Base-by-base conservation (phyloP, 495 filamentous ascomycete genomes). In the Aspergillus saccharolyticus region DNA sequence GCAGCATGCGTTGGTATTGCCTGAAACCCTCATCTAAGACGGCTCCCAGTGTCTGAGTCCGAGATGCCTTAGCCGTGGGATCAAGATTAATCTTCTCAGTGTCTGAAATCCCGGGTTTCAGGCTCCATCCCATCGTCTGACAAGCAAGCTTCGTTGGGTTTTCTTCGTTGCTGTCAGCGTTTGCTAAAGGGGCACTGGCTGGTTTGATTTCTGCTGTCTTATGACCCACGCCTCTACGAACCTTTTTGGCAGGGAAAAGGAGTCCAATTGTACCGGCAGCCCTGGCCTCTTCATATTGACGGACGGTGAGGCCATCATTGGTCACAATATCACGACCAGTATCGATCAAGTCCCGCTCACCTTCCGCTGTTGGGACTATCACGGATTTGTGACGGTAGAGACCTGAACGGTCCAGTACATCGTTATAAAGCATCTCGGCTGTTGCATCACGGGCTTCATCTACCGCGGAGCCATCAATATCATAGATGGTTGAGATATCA, bases 401-500 rank as follows among this genome's bases (percentile, higher is more conserved):
- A 60, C 91, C 93, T 21, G 92, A 89, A 45, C 93, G 83, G 60
- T 97, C 94, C 10, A 97, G 81, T 19, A 95, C 85, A 68, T 97
- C 90, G 59, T 96, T 96, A 76, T 91, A 97, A 0, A 99, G 80
- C 47, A 86, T 89, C 65, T 97, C 90, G 20, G 90, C 89, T 66
- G 89, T 83, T 44, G 80, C 80, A 72, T 99, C 94, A 56, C 85
- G 85, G n/a, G 80, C 74, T 55, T 88, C 82, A 60, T 96, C 82
- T 17, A 97, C 90, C 0, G 88, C 76, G 39, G 82, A 82, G 28
- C 94, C 94, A 65, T 94, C 89, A 50, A 83, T 79, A 71, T 99
- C 94, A 71, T 96, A 96, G 15, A 99, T 83, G 2, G 88, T 91
- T 3, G 91, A 91, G 53, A 90, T 88, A 53, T 96, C 88, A 52